Evolutionary conservation across 1,284 basidiomycete species (phyloP).

Genomic region (Tetrapyrgos nigripes): DNA sequence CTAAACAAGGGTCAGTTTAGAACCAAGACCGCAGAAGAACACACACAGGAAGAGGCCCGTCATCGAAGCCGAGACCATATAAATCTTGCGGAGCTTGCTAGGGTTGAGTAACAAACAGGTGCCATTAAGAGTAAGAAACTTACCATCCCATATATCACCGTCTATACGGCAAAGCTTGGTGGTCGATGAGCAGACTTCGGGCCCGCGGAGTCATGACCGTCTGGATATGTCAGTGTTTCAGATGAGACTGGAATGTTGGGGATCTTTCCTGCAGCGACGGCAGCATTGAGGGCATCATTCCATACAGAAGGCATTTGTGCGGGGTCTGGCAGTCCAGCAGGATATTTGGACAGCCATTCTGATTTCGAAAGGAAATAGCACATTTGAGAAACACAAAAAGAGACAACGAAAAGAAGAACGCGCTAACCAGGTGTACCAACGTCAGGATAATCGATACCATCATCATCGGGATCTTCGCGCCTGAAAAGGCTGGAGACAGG

Average conservation of each 20-base stretch:
- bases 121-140: too few relatives aligned
- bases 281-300: constrained; percentile 69
- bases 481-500: too few relatives aligned
- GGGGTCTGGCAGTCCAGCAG: constrained; percentile 48
- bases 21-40: too few relatives aligned
- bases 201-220: constrained; percentile 56
- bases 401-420: background rate
- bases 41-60: constrained; percentile 73
- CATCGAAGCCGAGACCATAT: constrained; percentile 75
- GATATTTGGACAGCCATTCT: constrained; percentile 70
- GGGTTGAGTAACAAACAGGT: too few relatives aligned
- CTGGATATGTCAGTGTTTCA: constrained; percentile 59
- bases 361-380: constrained; percentile 2
- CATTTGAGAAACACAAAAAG: too few relatives aligned
- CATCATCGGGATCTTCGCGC: constrained; percentile 38
- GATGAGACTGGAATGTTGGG: constrained; percentile 67
- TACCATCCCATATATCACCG: constrained; percentile 76
- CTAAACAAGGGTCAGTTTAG: too few relatives aligned
- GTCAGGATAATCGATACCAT: constrained; percentile 53
- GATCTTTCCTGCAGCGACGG: constrained; percentile 71
- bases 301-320: constrained; percentile 63
- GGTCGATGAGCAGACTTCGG: constrained; percentile 68
- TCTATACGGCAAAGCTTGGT: constrained; percentile 66
- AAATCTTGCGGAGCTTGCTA: constrained; percentile 64
- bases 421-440: constrained; percentile 65